A percentile compares a stretch with the other conserved stretches of the same genome.
phyloP scores from a whole-genome alignment of 345 rosid species.

The Cardamine resedifolia region DNA sequence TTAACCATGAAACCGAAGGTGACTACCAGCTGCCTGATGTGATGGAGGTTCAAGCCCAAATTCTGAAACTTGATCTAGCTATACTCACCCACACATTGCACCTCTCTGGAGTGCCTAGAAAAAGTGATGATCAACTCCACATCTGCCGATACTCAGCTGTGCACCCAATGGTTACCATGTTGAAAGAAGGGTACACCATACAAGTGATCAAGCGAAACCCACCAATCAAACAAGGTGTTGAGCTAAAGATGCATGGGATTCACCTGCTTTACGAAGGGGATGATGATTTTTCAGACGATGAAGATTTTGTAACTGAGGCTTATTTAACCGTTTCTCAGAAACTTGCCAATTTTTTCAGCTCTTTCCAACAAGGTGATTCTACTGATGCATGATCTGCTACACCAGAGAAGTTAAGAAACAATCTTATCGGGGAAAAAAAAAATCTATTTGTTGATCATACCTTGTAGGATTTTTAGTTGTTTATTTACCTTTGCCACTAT shows the following conservation, averaged over 20 bases:
- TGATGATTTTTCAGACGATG: slow-evolving; percentile 19
- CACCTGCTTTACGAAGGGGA: slow-evolving; percentile 36
- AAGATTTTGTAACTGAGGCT: background rate
- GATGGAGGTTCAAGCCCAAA: slow-evolving; percentile 43
- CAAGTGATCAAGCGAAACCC: slow-evolving; percentile 15
- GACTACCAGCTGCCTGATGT: slow-evolving; percentile 38
- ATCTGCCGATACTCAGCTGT: slow-evolving; percentile 45
- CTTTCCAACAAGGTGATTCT: slow-evolving; percentile 24
- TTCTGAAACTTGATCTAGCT: slow-evolving; percentile 17
- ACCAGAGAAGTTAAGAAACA: too few relatives aligned
- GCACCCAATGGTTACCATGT: slow-evolving; percentile 36
- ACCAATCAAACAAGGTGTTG: background rate
- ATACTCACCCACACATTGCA: slow-evolving; percentile 17
- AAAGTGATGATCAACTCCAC: slow-evolving; percentile 51
- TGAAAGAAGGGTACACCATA: slow-evolving; percentile 35
- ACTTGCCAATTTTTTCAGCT: slow-evolving; percentile 34
- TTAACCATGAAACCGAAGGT: slow-evolving; percentile 34
- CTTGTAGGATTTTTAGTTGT: background rate
- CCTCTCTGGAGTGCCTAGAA: slow-evolving; percentile 52
- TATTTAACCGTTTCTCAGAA: slow-evolving; percentile 23
- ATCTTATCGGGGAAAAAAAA: too few relatives aligned
- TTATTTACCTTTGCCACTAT: background rate
- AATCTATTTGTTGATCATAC: too few relatives aligned
- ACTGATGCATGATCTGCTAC: too few relatives aligned
- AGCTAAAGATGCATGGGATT: slow-evolving; percentile 34